Base-by-base conservation (phyloP, 108 stramenopile genomes). In the Skeletonema potamos region DNA sequence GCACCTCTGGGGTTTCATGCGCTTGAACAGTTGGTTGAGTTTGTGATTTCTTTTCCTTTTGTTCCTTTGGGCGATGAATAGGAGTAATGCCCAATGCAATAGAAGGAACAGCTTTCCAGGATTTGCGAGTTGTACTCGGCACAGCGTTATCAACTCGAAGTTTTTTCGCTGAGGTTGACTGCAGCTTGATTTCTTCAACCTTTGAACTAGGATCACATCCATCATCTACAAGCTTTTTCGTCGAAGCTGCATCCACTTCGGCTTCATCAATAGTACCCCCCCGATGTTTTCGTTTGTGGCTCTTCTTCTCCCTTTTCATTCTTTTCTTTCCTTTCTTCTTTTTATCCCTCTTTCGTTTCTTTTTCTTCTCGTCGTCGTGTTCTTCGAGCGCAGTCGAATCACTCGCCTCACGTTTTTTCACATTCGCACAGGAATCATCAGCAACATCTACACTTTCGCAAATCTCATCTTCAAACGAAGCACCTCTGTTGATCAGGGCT, bases 261-360 rank as follows among this genome's bases (percentile, higher is more conserved):
- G 30, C 27, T n/a, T 51, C 22, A 24, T 24, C 22, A 22, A 6
- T 6, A n/a, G 6, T 1, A n/a, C 7, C 48, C 3, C 28, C 69
- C n/a, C 30, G 61, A 32, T 29, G 41, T 12, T 78, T 68, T 39
- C 44, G 44, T 58, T 80, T 72, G 28, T 54, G 58, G 51, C 33
- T 66, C 64, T 73, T 76, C 9, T 36, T 54, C 55, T 77, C 61
- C 61, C 27, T 66, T 17, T 70, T 71, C 39, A 63, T 29, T 22
- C 37, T 44, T 59, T 71, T 66, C 22, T 29, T 36, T 13, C 57
- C 71, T 15, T 61, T 54, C 64, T 72, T 76, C 44, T 64, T 64
- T 43, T 73, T 73, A 20, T 61, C 56, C 10, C 17, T 58, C 64
- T 73, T 76, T 22, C 37, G 33, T 41, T 73, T 73, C 61, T 34